Evolutionary conservation across 2,329 filamentous ascomycete genomes (phyloP), one percentile per base, ranked within the genome.

Genomic region (Amphichorda felina): DNA sequence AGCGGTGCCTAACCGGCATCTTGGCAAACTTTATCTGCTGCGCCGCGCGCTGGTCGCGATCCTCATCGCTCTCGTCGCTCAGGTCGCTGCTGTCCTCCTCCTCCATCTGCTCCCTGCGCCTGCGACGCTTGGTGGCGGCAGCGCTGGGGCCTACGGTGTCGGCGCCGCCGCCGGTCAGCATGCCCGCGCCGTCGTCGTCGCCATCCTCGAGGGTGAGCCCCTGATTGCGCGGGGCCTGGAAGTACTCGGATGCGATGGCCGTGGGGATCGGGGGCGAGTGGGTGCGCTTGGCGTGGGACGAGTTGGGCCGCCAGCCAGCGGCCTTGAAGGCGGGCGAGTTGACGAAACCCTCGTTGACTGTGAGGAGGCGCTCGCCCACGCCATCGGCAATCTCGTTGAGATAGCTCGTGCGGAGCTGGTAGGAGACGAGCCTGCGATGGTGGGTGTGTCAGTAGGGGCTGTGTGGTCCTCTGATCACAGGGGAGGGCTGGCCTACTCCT

Each of bases 21-120:
- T 96, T 96, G 33, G 82, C 78, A 57, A 98, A 98, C 51, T 89
- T 88, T 54, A 96, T 94, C 55, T 93, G 85, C 53, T 93, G 85
- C 3, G 82, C 81, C 30, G 83, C 81, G 37, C 85, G 79, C 41
- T 77, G 70, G 38, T 85, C 80, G 2, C 72, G 67, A 35, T 87
- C 82, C 17, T 88, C 82, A 34, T 91, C 84, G 47, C 82, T 89
- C 45, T 89, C 82, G 48, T 91, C 84, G 51, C 79, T 87, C 36
- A 89, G 61, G 47, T 89, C 84, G 50, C 82, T 88, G 56, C 84
- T 91, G 39, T 87, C 82, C 47, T 91, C 84, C 48, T 91, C 84
- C 45, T 87, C 82, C 62, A 85, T 73, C 54, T 84, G 79, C 55
- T 88, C 81, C 41, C 80, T 64, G 36, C 75, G 67, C 41, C 72